Evolutionary conservation across 2,329 filamentous ascomycete species (phyloP).

Genomic region (Ophiognomonia clavigignenti-juglandacearum): DNA sequence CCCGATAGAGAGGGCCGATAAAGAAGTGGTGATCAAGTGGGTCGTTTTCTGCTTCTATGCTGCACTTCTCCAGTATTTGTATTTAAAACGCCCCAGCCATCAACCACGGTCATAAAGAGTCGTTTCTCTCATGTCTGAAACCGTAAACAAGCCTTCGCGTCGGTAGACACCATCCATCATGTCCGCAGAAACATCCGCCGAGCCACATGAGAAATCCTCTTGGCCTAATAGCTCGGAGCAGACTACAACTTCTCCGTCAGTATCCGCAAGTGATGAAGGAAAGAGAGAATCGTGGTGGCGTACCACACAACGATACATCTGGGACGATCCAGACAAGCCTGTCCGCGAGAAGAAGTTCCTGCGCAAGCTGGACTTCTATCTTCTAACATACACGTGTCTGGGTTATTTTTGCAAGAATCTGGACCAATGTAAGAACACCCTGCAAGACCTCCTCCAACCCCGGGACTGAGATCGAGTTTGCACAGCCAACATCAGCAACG

Average conservation of each 20-base stretch:
- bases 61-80: too few species aligned
- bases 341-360: conserved; percentile 16
- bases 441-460: background rate
- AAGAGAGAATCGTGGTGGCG: conserved; percentile 8
- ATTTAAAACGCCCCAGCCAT: too few species aligned
- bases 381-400: conserved; percentile 12
- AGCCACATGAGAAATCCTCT: background rate
- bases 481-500: conserved; percentile 12
- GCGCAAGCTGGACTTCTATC: conserved; percentile 15
- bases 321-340: conserved; percentile 26
- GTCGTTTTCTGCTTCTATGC: too few species aligned
- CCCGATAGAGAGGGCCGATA: too few species aligned
- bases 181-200: background rate
- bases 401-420: conserved; percentile 16
- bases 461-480: background rate
- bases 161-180: too few species aligned
- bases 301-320: conserved; percentile 22
- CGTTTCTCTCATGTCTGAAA: too few species aligned
- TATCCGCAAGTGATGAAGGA: background rate
- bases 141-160: too few species aligned
- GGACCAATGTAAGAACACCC: conserved; percentile 3
- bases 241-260: background rate
- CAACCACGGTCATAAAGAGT: too few species aligned
- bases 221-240: background rate
- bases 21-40: too few species aligned